Conservation (phyloP, 805 yeast species). For the Lipomyces lipofer region DNA sequence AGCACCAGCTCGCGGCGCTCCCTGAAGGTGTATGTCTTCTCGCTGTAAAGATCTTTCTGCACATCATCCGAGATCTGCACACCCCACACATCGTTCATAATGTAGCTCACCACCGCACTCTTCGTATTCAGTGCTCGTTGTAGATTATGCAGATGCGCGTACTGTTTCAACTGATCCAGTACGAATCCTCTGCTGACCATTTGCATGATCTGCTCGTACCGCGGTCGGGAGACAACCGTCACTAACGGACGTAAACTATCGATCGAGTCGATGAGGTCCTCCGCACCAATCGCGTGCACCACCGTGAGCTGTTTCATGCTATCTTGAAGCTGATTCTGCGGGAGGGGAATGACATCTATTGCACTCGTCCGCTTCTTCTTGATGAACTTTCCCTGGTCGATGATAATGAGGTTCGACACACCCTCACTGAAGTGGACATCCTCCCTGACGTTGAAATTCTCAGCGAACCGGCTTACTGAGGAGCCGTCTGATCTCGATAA, state of each 20-base stretch:
- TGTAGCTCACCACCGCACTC: not conserved
- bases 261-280: constrained; percentile 7
- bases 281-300: not conserved
- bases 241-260: constrained; percentile 12
- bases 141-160: constrained; percentile 1
- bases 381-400: constrained; percentile 2
- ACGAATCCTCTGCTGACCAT: constrained; percentile 12
- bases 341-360: no score
- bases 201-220: constrained; percentile 8
- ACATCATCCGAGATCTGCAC: constrained; percentile 13
- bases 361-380: not conserved
- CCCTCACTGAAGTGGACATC: constrained; percentile 1
- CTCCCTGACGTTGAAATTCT: not conserved
- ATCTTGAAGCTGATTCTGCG: not conserved
- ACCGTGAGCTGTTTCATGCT: not conserved
- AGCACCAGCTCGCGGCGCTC: constrained; percentile 18
- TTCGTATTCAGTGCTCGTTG: not conserved
- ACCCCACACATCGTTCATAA: constrained; percentile 17
- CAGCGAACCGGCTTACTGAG: no score
- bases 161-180: constrained; percentile 8
- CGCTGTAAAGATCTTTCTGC: constrained; percentile 14
- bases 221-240: constrained; percentile 11
- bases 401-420: not conserved
- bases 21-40: not conserved
- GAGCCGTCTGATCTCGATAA: no score